Evolutionary conservation across 345 rosid genomes (phyloP).

Genomic region (Cardamine occulta): DNA sequence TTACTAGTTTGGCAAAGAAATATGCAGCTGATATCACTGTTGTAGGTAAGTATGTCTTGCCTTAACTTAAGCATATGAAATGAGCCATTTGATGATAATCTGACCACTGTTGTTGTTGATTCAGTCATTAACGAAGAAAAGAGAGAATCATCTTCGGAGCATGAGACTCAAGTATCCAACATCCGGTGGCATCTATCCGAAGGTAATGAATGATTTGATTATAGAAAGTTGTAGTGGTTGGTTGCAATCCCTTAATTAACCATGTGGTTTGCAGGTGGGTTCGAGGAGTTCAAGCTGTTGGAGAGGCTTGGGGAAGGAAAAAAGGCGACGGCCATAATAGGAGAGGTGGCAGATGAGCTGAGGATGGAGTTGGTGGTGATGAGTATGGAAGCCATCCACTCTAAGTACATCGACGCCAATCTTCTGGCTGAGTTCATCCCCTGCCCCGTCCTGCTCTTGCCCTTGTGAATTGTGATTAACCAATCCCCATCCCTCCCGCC

Average conservation of each 20-base stretch:
- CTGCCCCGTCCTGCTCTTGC: conserved; percentile 88
- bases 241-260: not conserved
- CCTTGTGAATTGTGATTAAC: conserved; percentile 44
- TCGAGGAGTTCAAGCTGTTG: conserved; percentile 80
- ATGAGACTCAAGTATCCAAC: conserved; percentile 79
- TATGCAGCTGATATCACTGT: conserved; percentile 95
- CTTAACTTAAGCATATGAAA: not conserved
- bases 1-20: conserved; percentile 84
- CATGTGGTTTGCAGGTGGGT: conserved; percentile 57
- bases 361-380: conserved; percentile 81
- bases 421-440: conserved; percentile 93
- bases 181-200: conserved; percentile 90
- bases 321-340: conserved; percentile 87
- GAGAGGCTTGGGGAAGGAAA: conserved; percentile 90
- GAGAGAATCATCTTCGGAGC: conserved; percentile 78
- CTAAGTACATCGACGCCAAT: conserved; percentile 95
- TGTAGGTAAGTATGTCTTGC: conserved; percentile 50
- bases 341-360: conserved; percentile 95
- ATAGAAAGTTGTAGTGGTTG: not conserved
- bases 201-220: conserved; percentile 45
- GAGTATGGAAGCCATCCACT: conserved; percentile 99
- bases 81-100: not conserved
- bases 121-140: conserved; percentile 82
- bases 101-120: conserved; percentile 25
- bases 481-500: not conserved